phyloP scores from a whole-genome alignment of 164 flowering plant species.

The Berberis vulgaris region DNA sequence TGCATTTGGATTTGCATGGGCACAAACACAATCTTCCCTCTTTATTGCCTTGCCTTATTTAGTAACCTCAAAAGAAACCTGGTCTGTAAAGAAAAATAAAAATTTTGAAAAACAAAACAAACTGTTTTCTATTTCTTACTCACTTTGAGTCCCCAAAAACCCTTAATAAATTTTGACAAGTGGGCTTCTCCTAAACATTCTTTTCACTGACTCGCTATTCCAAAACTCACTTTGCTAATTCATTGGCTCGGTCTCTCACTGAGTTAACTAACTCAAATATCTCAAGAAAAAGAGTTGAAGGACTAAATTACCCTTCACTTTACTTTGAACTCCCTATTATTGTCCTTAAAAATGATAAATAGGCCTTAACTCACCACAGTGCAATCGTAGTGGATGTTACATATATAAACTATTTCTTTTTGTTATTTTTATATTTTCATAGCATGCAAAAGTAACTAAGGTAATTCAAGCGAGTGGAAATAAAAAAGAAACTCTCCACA shows the following conservation, averaged over 20 bases:
- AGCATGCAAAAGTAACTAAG: too few relatives aligned
- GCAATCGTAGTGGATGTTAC: too few relatives aligned
- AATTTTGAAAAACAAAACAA: neutral
- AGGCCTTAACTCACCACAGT: neutral
- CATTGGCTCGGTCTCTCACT: neutral
- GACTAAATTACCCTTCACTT: neutral
- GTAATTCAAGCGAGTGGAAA: too few relatives aligned
- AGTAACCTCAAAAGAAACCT: neutral
- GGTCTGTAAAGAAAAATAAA: neutral
- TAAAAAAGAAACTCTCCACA: too few relatives aligned
- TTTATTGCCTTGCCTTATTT: neutral
- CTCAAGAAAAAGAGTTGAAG: neutral
- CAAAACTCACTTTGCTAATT: neutral
- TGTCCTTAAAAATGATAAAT: neutral
- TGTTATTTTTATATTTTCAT: too few relatives aligned
- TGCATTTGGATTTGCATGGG: constrained; percentile 2
- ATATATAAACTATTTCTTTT: too few relatives aligned
- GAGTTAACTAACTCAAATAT: neutral
- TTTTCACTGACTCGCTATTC: neutral
- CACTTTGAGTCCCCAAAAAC: neutral
- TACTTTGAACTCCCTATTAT: neutral
- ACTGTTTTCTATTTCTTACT: neutral
- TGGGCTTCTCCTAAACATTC: neutral
- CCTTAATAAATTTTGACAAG: neutral
- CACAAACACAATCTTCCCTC: constrained; percentile 1